phyloP scores from a whole-genome alignment of 306 rosid genomes.

The Corylus avellana region DNA sequence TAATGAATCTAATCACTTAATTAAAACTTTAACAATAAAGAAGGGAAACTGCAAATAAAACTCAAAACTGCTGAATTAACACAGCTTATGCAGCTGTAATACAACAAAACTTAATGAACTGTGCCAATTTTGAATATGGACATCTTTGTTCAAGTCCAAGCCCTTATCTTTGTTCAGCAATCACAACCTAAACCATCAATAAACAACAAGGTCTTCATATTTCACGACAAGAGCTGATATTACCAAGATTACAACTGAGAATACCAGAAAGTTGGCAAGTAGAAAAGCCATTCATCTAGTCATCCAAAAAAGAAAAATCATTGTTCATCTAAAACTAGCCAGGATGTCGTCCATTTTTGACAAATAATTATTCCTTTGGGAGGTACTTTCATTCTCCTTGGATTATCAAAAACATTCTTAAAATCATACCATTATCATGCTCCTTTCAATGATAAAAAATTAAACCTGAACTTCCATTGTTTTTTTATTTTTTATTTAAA shows the following conservation, averaged over 20 bases:
- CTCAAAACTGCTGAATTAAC: not conserved
- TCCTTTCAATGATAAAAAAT: not conserved
- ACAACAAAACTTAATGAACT: not conserved
- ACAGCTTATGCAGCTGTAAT: not conserved
- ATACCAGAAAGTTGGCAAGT: not conserved
- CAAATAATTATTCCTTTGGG: not conserved
- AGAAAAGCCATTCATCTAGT: not conserved
- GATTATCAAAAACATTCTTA: not conserved
- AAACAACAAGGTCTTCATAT: not conserved
- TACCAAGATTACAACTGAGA: not conserved
- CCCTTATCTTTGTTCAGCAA: not conserved
- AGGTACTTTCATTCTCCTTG: not conserved
- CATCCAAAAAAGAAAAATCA: not conserved
- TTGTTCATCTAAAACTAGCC: not conserved
- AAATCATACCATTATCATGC: not conserved
- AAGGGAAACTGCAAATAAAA: not conserved
- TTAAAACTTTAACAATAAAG: not conserved
- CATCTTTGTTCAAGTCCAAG: not conserved
- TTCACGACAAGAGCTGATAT: not conserved
- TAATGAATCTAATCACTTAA: not conserved
- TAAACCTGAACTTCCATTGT: not conserved
- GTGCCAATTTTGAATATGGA: not conserved
- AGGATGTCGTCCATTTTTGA: not conserved
- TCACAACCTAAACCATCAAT: not conserved
- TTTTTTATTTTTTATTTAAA: not conserved